phyloP scores from a whole-genome alignment of 441 rosid species.

The Populus hybrid region DNA sequence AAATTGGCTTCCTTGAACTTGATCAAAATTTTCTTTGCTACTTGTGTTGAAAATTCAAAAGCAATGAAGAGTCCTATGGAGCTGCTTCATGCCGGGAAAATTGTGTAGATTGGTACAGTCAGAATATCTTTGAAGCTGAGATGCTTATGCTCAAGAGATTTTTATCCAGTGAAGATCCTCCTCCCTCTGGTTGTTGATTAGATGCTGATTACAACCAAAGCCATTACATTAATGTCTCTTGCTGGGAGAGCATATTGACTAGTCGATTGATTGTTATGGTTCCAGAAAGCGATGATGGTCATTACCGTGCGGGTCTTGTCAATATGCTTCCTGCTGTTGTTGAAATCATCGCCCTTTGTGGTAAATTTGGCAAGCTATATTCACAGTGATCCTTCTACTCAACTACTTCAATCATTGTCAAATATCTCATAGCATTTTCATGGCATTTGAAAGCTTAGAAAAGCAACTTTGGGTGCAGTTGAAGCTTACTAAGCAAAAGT shows the following conservation, averaged over 20 bases:
- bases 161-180: neutral
- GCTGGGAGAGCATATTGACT: neutral
- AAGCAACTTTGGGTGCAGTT: neutral
- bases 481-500: neutral
- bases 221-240: neutral
- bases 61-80: neutral
- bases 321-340: neutral
- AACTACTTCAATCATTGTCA: neutral
- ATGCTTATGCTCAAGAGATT: neutral
- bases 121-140: neutral
- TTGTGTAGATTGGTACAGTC: neutral
- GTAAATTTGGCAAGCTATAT: neutral
- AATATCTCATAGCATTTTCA: neutral
- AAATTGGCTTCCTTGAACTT: neutral
- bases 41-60: neutral
- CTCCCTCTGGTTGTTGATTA: neutral
- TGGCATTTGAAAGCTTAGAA: neutral
- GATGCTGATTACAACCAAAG: neutral
- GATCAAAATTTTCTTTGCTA: neutral
- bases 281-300: neutral
- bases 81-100: no score
- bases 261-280: neutral
- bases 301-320: neutral
- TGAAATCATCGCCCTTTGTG: neutral
- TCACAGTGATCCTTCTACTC: neutral